These are phyloP conservation scores for Rugiboletus extremiorientalis DNA, from an alignment of 1,284 basidiomycete species.

Conservation along the genomic window DNA sequence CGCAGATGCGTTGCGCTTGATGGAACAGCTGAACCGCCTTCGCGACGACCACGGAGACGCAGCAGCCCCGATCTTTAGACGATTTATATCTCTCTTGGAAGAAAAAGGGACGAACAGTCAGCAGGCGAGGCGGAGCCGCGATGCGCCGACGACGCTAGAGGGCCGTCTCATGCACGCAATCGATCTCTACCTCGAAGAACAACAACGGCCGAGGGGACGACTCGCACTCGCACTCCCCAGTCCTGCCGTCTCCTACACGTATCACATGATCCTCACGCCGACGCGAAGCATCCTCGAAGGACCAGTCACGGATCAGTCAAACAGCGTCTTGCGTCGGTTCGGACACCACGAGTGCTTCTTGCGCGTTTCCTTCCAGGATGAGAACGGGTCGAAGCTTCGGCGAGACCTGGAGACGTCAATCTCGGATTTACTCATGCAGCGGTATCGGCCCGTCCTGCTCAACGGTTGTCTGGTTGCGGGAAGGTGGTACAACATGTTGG, in stretches of 20 bases:
- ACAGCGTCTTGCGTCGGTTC: constrained; percentile 57
- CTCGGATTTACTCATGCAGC: constrained; percentile 39
- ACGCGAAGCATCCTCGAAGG: constrained; percentile 49
- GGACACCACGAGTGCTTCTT: constrained; percentile 53
- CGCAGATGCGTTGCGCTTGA: constrained; percentile 23
- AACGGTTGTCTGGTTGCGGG: constrained; percentile 54
- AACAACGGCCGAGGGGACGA: constrained; percentile 21
- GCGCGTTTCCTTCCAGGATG: constrained; percentile 65
- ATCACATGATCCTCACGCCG: constrained; percentile 54
- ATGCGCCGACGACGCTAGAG: constrained; percentile 11
- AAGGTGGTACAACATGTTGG: constrained; percentile 54
- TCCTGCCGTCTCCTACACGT: constrained; percentile 33
- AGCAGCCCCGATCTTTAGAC: constrained; percentile 33
- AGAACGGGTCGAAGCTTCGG: constrained; percentile 49
- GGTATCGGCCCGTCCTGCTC: constrained; percentile 45
- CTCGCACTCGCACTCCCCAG: constrained; percentile 20
- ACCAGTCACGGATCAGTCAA: constrained; percentile 58
- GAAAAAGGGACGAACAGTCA: constrained; percentile 5
- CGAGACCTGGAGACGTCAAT: constrained; percentile 50
- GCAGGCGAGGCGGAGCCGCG: neutral
- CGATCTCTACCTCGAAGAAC: constrained; percentile 27
- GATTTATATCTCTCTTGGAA: constrained; percentile 27
- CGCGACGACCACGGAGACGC: constrained; percentile 10
- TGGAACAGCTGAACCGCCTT: constrained; percentile 21
- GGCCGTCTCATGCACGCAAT: constrained; percentile 23